These are phyloP conservation scores for Collybia mongolica DNA, from an alignment of 768 basidiomycete species.

Conservation along the genomic window DNA sequence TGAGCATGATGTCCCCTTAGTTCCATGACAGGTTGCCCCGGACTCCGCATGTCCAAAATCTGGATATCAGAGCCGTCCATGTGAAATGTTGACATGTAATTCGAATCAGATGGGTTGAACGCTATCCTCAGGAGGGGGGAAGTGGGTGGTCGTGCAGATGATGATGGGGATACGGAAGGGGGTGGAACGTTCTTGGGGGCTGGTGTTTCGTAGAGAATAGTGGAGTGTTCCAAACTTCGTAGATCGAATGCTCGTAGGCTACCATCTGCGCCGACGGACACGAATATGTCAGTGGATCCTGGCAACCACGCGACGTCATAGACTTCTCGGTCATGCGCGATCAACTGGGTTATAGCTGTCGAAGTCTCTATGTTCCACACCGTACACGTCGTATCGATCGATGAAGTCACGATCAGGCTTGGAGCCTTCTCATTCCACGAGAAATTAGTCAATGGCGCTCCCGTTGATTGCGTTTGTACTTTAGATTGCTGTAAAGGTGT, in stretches of 20 bases:
- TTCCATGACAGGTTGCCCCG: slow-evolving; percentile 93
- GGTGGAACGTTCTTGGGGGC: slow-evolving; percentile 71
- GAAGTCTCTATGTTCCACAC: slow-evolving; percentile 98
- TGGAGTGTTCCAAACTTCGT: slow-evolving; percentile 94
- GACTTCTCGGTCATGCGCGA: slow-evolving; percentile 94
- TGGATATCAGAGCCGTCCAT: slow-evolving; percentile 89
- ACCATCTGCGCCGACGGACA: slow-evolving; percentile 97
- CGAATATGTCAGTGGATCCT: slow-evolving; percentile 93
- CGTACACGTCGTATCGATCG: slow-evolving; percentile 98
- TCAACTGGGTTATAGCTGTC: slow-evolving; percentile 93
- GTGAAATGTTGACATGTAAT: slow-evolving; percentile 97
- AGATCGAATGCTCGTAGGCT: slow-evolving; percentile 96
- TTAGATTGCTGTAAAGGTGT: slow-evolving; percentile 69
- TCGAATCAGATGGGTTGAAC: slow-evolving; percentile 89
- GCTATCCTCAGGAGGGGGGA: slow-evolving; percentile 84
- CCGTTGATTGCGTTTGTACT: slow-evolving; percentile 77
- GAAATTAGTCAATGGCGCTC: slow-evolving; percentile 93
- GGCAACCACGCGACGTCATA: slow-evolving; percentile 99
- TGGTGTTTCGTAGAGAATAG: slow-evolving; percentile 94
- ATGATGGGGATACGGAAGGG: slow-evolving; percentile 53
- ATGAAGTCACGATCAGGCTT: slow-evolving; percentile 91
- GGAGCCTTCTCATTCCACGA: slow-evolving; percentile 97
- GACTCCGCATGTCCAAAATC: slow-evolving; percentile 95
- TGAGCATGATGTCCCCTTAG: slow-evolving; percentile 78
- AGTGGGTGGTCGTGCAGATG: slow-evolving; percentile 67